phyloP scores from a whole-genome alignment of 805 yeast species.

The Metschnikowia picachoensis region DNA sequence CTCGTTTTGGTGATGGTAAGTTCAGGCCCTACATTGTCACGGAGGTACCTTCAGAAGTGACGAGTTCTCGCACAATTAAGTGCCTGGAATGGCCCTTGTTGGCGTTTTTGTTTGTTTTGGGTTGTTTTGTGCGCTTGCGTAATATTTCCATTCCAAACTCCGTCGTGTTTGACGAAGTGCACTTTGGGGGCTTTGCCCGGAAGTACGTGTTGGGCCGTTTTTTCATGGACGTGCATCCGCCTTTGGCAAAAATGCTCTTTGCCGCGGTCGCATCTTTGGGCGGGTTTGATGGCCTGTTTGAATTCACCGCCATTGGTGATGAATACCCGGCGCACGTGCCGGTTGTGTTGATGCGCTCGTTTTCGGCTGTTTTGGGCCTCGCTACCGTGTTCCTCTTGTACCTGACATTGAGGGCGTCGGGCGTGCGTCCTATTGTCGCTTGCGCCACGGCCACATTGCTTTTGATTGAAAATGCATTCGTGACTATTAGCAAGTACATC shows the following conservation, averaged over 20 bases:
- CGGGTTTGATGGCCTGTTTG: constrained; percentile 70
- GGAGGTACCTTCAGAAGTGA: constrained; percentile 40
- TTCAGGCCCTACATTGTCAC: constrained; percentile 53
- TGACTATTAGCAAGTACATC: constrained; percentile 72
- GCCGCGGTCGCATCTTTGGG: constrained; percentile 66
- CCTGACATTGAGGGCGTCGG: constrained; percentile 66
- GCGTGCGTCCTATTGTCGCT: constrained; percentile 63
- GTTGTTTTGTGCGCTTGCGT: constrained; percentile 58
- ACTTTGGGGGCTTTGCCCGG: constrained; percentile 94
- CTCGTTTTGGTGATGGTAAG: constrained; percentile 42
- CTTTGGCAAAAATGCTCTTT: constrained; percentile 70
- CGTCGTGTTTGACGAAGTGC: constrained; percentile 91
- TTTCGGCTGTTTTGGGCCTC: constrained; percentile 66
- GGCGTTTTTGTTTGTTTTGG: constrained; percentile 43
- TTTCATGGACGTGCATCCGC: constrained; percentile 79
- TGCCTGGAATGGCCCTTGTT: constrained; percentile 24
- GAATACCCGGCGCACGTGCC: constrained; percentile 57
- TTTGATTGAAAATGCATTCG: constrained; percentile 62
- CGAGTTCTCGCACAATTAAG: constrained; percentile 20
- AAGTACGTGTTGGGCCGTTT: constrained; percentile 64
- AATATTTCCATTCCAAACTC: constrained; percentile 66
- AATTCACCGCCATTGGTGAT: constrained; percentile 63
- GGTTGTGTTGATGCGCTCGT: constrained; percentile 62
- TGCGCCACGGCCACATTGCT: constrained; percentile 53
- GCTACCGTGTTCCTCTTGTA: constrained; percentile 63